These are phyloP conservation scores for Stentor coeruleus DNA, from an alignment of 73 alveolate genomes.

Conservation along the genomic window DNA sequence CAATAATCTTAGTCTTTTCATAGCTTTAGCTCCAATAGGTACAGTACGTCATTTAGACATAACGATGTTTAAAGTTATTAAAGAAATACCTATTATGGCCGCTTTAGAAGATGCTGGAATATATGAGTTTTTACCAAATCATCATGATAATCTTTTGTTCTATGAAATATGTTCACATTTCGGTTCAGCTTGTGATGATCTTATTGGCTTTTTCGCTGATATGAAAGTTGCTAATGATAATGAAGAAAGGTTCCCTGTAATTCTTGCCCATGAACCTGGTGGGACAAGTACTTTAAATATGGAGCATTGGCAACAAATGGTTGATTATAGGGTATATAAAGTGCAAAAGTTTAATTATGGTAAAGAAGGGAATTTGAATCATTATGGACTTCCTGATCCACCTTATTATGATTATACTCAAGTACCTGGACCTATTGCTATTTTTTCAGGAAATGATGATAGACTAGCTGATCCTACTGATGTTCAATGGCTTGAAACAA, in stretches of 20 bases:
- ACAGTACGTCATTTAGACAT: not conserved
- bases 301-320: slow-evolving; percentile 43
- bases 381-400: not conserved
- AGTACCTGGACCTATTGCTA: not conserved
- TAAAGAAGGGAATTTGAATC: not conserved
- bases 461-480: too few species aligned
- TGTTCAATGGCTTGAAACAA: too few species aligned
- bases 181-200: too few species aligned
- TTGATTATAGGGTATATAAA: slow-evolving; percentile 11
- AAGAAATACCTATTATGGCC: slow-evolving; percentile 32
- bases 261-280: slow-evolving; percentile 51
- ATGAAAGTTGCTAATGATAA: slow-evolving; percentile 22
- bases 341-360: not conserved
- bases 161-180: too few species aligned
- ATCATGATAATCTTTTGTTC: too few species aligned
- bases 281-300: slow-evolving; percentile 45
- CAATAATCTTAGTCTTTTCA: slow-evolving; percentile 6
- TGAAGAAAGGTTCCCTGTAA: slow-evolving; percentile 37
- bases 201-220: not conserved
- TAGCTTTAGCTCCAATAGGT: not conserved
- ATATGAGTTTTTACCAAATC: not conserved
- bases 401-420: not conserved
- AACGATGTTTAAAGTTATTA: slow-evolving; percentile 22
- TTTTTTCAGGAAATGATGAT: too few species aligned
- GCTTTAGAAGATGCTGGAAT: slow-evolving; percentile 32